Evolutionary conservation across 805 yeast species (phyloP), one percentile per base, ranked within the genome.

Genomic region (Suhomyces kilbournensis): DNA sequence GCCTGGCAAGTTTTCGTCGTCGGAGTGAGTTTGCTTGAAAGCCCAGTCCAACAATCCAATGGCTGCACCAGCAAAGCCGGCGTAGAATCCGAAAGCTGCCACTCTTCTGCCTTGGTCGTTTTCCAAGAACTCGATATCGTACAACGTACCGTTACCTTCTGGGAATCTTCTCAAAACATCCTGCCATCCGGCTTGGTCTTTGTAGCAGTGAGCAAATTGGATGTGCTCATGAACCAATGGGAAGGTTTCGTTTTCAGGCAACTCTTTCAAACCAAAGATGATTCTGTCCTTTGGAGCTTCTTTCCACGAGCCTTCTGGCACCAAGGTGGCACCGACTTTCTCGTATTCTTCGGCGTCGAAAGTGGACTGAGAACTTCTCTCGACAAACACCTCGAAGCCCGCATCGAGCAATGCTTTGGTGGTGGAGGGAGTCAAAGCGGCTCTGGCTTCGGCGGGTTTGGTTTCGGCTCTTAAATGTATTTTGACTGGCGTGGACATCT

Each of bases 41-140:
- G 96, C 88, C 97, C 98, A 94, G 71, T 91, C 96, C 69, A 83
- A 83, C 48, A 93, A 78, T 64, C 99, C 99, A 51, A 94, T 74
- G 32, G 99, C 99, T 34, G 99, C 99, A 65, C 99, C 99, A 6
- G 98, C 99, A 69, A 94, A 94, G n/a, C 99, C 99, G 44, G 99
- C 99, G 70, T 93, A 93, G 78, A 83, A 94, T n/a, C 99, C 99
- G 68, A 94, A 94, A 7, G 99, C 99, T 44, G 99, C 99, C 26
- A 94, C 99, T 75, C 99, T 88, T 79, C 99, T 88, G 34, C 98
- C 98, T 65, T 83, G 85, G 62, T 88, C 97, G 69, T 94, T 90
- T 70, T 89, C 96, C 69, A 94, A 78, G 67, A 94, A 94, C 75
- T 94, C 99, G 60, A 94, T 78, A 69, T 94, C 99, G 69, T 94